Evolutionary conservation across 495 filamentous ascomycete species (phyloP).

Genomic region (Rhypophila decipiens): DNA sequence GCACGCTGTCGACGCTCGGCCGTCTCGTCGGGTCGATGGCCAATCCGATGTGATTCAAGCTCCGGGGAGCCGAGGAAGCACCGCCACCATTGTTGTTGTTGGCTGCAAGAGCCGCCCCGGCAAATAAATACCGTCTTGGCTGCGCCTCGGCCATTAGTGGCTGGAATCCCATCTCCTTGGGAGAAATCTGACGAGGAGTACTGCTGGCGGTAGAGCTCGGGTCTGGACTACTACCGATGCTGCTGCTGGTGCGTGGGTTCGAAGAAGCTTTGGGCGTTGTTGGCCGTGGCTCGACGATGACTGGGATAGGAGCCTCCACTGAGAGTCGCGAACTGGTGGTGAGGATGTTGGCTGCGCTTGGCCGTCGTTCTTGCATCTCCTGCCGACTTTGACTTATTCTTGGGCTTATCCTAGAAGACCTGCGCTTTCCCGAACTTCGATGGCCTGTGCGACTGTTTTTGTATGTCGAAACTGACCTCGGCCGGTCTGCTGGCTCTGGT

Average conservation of each 20-base stretch:
- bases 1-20: constrained; percentile 24
- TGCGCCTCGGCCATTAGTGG: background rate
- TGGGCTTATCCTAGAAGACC: background rate
- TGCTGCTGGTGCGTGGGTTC: background rate
- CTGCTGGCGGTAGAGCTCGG: too few relatives aligned
- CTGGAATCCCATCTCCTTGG: background rate
- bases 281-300: background rate
- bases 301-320: background rate
- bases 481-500: constrained; percentile 1
- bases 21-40: constrained; percentile 14
- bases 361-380: too few relatives aligned
- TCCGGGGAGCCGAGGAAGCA: background rate
- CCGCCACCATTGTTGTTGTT: background rate
- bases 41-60: constrained; percentile 9
- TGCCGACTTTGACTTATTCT: too few relatives aligned
- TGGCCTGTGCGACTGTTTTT: background rate
- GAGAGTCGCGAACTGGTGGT: background rate
- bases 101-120: background rate
- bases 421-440: background rate
- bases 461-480: background rate
- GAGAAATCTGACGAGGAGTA: background rate
- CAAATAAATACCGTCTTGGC: background rate
- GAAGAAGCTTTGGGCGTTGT: background rate
- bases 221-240: too few relatives aligned
- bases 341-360: too few relatives aligned